Conservation (phyloP, 78 protist species). For the Chrysochromulina tobinii region DNA sequence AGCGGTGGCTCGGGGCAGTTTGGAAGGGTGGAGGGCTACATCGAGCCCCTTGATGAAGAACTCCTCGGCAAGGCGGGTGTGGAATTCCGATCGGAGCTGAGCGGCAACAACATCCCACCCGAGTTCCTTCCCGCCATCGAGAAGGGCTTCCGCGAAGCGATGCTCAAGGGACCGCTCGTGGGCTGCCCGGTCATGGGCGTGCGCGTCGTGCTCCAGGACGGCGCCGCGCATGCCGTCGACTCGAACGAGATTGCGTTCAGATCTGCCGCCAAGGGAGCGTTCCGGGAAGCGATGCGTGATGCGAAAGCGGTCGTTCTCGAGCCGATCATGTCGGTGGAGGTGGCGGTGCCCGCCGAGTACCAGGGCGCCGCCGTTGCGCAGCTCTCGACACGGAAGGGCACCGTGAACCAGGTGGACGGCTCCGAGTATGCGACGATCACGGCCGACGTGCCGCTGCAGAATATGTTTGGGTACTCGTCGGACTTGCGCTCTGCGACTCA, state of each 20-base stretch:
- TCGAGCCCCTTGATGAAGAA: conserved; percentile 74
- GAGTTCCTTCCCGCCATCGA: conserved; percentile 72
- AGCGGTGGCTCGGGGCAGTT: conserved; percentile 96
- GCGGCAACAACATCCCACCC: conserved; percentile 87
- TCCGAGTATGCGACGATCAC: conserved; percentile 53
- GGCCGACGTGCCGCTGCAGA: conserved; percentile 83
- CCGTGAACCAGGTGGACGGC: conserved; percentile 52
- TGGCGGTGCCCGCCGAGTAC: conserved; percentile 82
- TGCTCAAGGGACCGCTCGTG: conserved; percentile 74
- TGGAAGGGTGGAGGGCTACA: conserved; percentile 52
- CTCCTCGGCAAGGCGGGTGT: background rate
- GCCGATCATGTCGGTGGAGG: conserved; percentile 91
- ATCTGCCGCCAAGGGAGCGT: conserved; percentile 65
- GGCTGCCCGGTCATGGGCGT: conserved; percentile 86
- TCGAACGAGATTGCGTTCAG: conserved; percentile 91
- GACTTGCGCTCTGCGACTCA: conserved; percentile 88
- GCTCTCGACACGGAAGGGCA: conserved; percentile 66
- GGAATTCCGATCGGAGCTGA: conserved; percentile 70
- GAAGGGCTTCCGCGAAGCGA: conserved; percentile 47
- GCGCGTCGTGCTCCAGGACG: conserved; percentile 68
- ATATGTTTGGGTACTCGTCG: conserved; percentile 93
- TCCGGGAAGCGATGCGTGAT: conserved; percentile 48
- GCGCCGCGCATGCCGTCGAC: conserved; percentile 86
- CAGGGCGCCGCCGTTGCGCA: conserved; percentile 55
- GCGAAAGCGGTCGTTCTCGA: conserved; percentile 78